Percentiles rank a stretch among this genome's conserved stretches.
Conservation (phyloP, 441 rosid genomes). For the Euphorbia schlechtendalii region DNA sequence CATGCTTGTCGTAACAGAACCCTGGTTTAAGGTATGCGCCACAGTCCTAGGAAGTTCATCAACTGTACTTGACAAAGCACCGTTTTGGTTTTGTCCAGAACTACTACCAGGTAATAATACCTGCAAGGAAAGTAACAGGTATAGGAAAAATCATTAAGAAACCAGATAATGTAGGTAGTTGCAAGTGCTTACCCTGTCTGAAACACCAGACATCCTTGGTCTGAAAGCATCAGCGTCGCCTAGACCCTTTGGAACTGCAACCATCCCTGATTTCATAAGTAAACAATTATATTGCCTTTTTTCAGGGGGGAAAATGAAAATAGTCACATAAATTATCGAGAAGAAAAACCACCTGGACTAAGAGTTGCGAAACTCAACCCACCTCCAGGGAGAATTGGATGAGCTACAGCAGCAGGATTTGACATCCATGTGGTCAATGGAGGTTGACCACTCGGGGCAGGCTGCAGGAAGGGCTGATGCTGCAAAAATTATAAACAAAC, state of each 20-base stretch:
- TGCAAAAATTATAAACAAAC: not conserved
- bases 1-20: slow-evolving; percentile 69
- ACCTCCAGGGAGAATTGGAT: slow-evolving; percentile 34
- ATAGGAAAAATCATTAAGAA: not conserved
- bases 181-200: slow-evolving; percentile 33
- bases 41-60: slow-evolving; percentile 46
- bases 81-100: slow-evolving; percentile 25
- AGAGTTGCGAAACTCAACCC: slow-evolving; percentile 28
- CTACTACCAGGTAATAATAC: slow-evolving; percentile 25
- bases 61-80: slow-evolving; percentile 12
- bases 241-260: slow-evolving; percentile 26
- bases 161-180: not conserved
- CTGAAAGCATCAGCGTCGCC: slow-evolving; percentile 30
- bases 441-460: slow-evolving; percentile 23
- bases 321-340: not conserved
- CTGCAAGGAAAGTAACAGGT: slow-evolving; percentile 21
- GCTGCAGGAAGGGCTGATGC: slow-evolving; percentile 34
- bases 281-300: not conserved
- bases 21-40: slow-evolving; percentile 43
- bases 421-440: slow-evolving; percentile 42
- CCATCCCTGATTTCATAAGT: slow-evolving; percentile 20
- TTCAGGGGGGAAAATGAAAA: not conserved
- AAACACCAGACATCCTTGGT: slow-evolving; percentile 25
- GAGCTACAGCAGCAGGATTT: slow-evolving; percentile 30
- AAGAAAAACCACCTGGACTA: slow-evolving; percentile 26